Base-by-base conservation (phyloP, 23 red algal genomes). In the Chondrus crispus region DNA sequence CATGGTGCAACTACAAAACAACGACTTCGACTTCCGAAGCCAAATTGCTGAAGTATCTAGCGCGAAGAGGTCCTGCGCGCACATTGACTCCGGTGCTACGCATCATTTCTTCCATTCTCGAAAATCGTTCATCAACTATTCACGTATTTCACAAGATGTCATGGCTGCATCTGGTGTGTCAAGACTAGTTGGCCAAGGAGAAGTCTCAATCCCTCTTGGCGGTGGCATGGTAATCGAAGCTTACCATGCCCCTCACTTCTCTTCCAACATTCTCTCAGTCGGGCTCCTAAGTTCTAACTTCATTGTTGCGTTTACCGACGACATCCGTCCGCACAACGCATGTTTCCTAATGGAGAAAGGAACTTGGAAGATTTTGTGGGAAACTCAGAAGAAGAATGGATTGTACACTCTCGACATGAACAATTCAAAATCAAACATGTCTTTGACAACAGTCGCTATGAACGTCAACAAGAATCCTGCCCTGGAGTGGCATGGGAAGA, bases 181-280 rank as follows among this genome's bases (percentile, higher is more conserved):
- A 46, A 37, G 50, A 33, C 52, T 62, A 6, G 48, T 84, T 10
- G 79, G 48, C 5, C 57, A 84, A 36, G 46, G 79, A 26, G 50
- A 62, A 12, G 79, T 84, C 7, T 41, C 40, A 49, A 62, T 84
- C 9, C 79, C 51, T 19, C 36, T 84, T 2, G 53, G 63, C 22
- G 63, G 63, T 5, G 72, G 48, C 30, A 60, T 54, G 10, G 33
- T 64, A 22, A 54, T 62, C 13, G 51, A 84, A 44, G 51, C 50
- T 6, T 84, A 62, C 57, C 79, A 55, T 36, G 57, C 79, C 13
- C 51, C 79, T 33, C 3, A 41, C 3, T 84, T 62, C 22, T 5
- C 46, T 12, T 37, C n/a, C 13, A 84, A 84, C 79, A 84, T 60
- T 40, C 79, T 84, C 5, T 62, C 46, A 14, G 46, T 84, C 22